Base-by-base conservation (phyloP, 306 rosid genomes). In the Quercus suber region DNA sequence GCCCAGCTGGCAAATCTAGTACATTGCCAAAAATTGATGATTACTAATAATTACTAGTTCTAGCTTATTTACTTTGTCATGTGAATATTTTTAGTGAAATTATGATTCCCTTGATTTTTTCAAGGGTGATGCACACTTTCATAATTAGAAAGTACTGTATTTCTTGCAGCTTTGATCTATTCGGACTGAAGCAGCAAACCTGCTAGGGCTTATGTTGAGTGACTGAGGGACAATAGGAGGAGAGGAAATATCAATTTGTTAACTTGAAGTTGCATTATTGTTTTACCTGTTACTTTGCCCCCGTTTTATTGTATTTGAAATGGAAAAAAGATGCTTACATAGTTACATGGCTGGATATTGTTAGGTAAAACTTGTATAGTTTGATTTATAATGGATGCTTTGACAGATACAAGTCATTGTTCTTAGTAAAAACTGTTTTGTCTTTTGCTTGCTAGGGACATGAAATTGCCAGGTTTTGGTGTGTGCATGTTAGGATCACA, bases 361-460 rank as follows among this genome's bases (percentile, higher is more conserved):
- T 63, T 31, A 11, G 35, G 41, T 18, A 31, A 18, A 67, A 31
- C 6, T 28, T 31, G 45, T 4, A 21, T 67, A 19, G 25, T 67
- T 33, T 6, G 51, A n/a, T 33, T 8, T 19, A n/a, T 14, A 17
- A 67, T 35, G 51, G 52, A 67, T 33, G 28, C 27, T 6, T 64
- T 19, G 51, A 18, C 23, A 19, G 49, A 67, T 67, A 33, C 8
- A 8, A 76, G 20, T 35, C 55, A 3, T 60, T 70, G 65, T 67
- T 67, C 33, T 19, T 67, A 19, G 49, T 33, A 28, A 33, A 49
- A 35, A 8, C 51, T 7, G 51, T 67, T 19, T 19, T 75, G 1
- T 57, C 63, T 67, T 73, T 49, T 67, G 68, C 73, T 3, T 82
- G 69, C 82, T 67, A 58, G 76, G 76, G 74, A 55, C 57, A 52